phyloP scores from a whole-genome alignment of 331 rosid species.

The Pyrus hybrid region DNA sequence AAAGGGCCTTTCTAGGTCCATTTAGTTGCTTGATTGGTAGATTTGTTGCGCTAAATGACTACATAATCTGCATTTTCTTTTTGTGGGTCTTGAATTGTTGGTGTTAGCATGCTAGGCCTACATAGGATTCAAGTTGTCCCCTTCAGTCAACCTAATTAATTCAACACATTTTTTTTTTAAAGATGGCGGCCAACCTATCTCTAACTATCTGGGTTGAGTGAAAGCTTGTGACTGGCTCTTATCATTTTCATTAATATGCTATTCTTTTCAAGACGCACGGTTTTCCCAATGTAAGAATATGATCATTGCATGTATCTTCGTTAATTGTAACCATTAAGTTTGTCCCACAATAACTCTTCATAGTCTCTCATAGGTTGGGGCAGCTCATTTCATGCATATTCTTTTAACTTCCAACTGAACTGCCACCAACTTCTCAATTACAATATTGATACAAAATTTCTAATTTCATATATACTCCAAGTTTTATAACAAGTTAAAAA shows the following conservation, averaged over 20 bases:
- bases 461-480: neutral
- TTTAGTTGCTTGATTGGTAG: conserved; percentile 39
- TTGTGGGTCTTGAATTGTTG: conserved; percentile 48
- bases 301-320: neutral
- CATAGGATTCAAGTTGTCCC: neutral
- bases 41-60: conserved; percentile 43
- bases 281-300: neutral
- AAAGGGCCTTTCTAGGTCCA: conserved; percentile 54
- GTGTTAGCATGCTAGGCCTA: conserved; percentile 1
- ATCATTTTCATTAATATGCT: neutral
- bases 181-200: neutral
- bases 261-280: neutral
- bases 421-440: neutral
- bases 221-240: neutral
- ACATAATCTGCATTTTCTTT: conserved; percentile 33
- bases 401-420: neutral
- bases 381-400: neutral
- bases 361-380: no score
- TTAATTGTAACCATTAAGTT: no score
- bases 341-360: no score
- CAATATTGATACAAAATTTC: neutral
- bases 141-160: conserved; percentile 11
- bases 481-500: neutral
- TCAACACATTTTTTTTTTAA: neutral
- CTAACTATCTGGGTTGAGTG: neutral